Conservation (phyloP, 305 asterid genomes). For the Stenogyne calaminthoides region DNA sequence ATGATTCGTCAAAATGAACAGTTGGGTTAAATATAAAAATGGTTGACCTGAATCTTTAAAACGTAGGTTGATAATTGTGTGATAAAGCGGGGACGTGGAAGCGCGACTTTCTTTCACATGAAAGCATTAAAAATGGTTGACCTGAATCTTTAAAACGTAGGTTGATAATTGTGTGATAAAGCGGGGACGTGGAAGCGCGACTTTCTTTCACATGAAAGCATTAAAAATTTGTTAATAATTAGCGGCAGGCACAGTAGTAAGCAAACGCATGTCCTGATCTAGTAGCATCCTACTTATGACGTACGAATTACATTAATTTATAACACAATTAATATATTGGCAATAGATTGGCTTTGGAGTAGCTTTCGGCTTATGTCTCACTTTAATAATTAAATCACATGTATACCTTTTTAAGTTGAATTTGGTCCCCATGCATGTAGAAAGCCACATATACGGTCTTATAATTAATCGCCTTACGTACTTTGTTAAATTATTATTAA, state of each 20-base stretch:
- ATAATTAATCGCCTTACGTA: neutral
- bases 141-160: too few relatives aligned
- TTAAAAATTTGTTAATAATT: conserved; percentile 15
- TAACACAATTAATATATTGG: too few relatives aligned
- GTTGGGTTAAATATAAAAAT: conserved; percentile 28
- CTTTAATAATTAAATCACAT: neutral
- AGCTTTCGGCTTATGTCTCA: neutral
- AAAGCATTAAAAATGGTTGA: conserved; percentile 21
- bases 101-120: conserved; percentile 32
- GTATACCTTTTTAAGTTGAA: neutral
- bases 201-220: conserved; percentile 34
- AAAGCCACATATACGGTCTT: conserved; percentile 25
- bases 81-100: conserved; percentile 18
- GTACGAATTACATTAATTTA: neutral
- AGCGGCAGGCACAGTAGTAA: conserved; percentile 2
- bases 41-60: conserved; percentile 46
- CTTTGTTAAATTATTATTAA: neutral
- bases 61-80: conserved; percentile 10
- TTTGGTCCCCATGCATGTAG: conserved; percentile 28
- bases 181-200: conserved; percentile 17
- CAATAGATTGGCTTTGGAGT: neutral
- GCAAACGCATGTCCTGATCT: conserved; percentile 36
- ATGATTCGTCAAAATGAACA: conserved; percentile 32
- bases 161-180: conserved; percentile 13
- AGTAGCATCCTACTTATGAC: neutral